Conservation (phyloP, 2,329 filamentous ascomycete genomes). For the Penicillium sp. region DNA sequence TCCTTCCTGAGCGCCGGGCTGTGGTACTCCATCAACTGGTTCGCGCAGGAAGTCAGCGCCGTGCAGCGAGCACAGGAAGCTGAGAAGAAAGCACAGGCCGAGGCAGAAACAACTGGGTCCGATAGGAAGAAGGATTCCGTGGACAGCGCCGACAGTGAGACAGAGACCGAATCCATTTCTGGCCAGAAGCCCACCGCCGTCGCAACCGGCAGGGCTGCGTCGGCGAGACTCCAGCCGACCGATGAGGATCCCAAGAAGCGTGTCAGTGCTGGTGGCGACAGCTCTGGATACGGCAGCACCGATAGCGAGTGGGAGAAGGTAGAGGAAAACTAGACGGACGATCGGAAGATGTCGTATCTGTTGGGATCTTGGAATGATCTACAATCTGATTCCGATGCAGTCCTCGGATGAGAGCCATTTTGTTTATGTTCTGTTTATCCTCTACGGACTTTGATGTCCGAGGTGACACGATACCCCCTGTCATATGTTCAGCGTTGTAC, state of each 20-base stretch:
- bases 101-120: constrained; percentile 22
- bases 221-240: constrained; percentile 51
- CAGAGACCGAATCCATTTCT: constrained; percentile 40
- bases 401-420: neutral
- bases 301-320: constrained; percentile 99
- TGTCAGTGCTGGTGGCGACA: constrained; percentile 49
- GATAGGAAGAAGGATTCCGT: constrained; percentile 30
- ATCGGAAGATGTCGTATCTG: neutral
- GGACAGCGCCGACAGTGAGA: constrained; percentile 46
- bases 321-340: constrained; percentile 44
- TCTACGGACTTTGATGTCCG: constrained; percentile 2
- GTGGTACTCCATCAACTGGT: constrained; percentile 98
- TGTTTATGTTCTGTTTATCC: neutral
- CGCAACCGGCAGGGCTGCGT: constrained; percentile 21
- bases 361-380: neutral
- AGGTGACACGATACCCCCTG: constrained; percentile 11
- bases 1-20: constrained; percentile 76
- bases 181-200: constrained; percentile 16
- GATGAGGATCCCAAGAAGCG: constrained; percentile 46
- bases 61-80: constrained; percentile 50
- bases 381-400: neutral
- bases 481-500: constrained; percentile 3
- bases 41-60: constrained; percentile 66
- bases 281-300: constrained; percentile 66
- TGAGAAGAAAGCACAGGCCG: constrained; percentile 46